These are phyloP conservation scores for Steccherinum ochraceum DNA, from an alignment of 768 basidiomycete species.

Conservation along the genomic window DNA sequence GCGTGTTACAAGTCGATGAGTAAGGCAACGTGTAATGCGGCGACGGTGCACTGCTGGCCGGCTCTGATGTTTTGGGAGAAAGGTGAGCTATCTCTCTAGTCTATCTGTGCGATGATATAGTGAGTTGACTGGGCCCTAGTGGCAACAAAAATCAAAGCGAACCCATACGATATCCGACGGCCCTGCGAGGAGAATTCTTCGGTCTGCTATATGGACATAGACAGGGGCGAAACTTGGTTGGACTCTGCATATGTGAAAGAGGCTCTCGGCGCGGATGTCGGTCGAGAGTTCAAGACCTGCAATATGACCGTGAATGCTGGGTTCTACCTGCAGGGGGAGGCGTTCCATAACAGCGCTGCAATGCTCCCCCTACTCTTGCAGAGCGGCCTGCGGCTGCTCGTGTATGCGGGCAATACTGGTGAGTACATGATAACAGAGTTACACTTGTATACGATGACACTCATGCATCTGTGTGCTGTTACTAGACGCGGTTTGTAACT, in stretches of 20 bases:
- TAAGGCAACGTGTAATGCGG: slow-evolving; percentile 64
- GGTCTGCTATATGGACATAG: slow-evolving; percentile 35
- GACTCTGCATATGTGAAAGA: slow-evolving; percentile 42
- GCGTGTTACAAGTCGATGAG: slow-evolving; percentile 61
- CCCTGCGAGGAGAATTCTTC: slow-evolving; percentile 37
- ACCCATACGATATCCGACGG: slow-evolving; percentile 46
- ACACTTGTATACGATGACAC: no score
- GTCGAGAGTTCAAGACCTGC: slow-evolving; percentile 28
- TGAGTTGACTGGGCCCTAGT: neutral
- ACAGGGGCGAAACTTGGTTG: slow-evolving; percentile 46
- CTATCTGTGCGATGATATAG: neutral
- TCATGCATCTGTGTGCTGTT: no score
- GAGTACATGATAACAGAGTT: neutral
- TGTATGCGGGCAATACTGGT: slow-evolving; percentile 29
- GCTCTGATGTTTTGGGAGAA: neutral
- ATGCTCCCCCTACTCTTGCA: slow-evolving; percentile 44
- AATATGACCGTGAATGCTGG: slow-evolving; percentile 36
- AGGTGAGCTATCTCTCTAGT: neutral
- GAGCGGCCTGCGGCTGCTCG: slow-evolving; percentile 42
- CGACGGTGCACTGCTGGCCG: slow-evolving; percentile 63
- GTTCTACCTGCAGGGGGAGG: slow-evolving; percentile 42
- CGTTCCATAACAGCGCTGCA: slow-evolving; percentile 41
- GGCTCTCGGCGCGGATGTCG: slow-evolving; percentile 32
- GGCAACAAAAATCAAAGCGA: slow-evolving; percentile 42
- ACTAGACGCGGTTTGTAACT: slow-evolving; percentile 33